Evolutionary conservation across 176 grass and related monocot species (phyloP).

Genomic region (Oropetium thomaeum): DNA sequence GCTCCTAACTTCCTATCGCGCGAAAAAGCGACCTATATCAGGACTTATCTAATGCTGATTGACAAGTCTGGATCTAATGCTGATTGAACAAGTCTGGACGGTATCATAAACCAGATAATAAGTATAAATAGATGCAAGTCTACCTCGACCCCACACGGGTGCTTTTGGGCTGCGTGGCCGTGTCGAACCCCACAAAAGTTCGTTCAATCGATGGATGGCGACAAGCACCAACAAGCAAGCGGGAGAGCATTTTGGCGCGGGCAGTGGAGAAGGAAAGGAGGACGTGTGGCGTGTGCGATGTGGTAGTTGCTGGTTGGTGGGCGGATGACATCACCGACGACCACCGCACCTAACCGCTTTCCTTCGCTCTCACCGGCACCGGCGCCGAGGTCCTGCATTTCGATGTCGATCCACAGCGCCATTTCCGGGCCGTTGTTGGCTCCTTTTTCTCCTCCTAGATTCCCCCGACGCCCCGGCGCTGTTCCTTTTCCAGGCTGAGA

Average conservation of each 20-base stretch:
- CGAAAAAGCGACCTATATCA: neutral
- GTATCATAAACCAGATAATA: neutral
- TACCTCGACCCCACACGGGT: constrained; percentile 3
- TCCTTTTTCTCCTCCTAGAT: too few species aligned
- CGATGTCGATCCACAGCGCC: too few species aligned
- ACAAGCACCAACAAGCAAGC: neutral
- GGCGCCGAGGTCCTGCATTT: neutral
- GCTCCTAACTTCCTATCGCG: neutral
- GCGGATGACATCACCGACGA: constrained; percentile 53
- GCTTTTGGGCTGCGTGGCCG: constrained; percentile 26
- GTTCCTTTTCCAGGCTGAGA: neutral
- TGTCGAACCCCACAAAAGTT: neutral
- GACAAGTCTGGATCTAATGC: neutral
- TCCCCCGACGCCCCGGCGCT: neutral
- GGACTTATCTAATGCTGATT: neutral
- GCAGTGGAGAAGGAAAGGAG: neutral
- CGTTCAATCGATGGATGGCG: neutral
- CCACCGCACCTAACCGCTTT: constrained; percentile 26
- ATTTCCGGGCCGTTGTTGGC: constrained; percentile 28
- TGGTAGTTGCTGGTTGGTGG: constrained; percentile 67
- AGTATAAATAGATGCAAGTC: too few species aligned
- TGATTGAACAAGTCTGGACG: neutral
- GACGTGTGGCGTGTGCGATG: constrained; percentile 24
- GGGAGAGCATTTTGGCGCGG: neutral
- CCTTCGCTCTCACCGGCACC: neutral